These are phyloP conservation scores for Ceratocystiopsis minuta DNA, from an alignment of 2,329 filamentous ascomycete genomes.

Conservation along the genomic window DNA sequence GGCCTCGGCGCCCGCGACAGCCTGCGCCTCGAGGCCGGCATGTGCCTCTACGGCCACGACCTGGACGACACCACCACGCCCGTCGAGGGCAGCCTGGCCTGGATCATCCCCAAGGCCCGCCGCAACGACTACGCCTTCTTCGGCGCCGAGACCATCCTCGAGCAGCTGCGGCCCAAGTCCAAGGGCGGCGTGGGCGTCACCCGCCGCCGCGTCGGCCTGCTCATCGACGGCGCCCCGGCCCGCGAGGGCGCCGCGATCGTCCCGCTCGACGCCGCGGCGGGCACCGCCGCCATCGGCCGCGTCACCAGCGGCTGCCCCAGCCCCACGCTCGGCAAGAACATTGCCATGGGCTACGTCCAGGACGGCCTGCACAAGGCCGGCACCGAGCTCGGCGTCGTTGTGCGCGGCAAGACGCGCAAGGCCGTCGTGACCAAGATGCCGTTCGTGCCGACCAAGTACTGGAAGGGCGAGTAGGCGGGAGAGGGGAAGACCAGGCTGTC, in stretches of 20 bases:
- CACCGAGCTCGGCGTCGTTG: slow-evolving; percentile 60
- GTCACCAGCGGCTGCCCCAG: slow-evolving; percentile 85
- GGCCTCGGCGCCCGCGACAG: slow-evolving; percentile 85
- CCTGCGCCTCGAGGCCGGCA: slow-evolving; percentile 83
- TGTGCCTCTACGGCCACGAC: slow-evolving; percentile 99
- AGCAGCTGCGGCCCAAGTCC: slow-evolving; percentile 55
- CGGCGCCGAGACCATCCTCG: slow-evolving; percentile 59
- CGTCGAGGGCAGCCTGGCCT: slow-evolving; percentile 40
- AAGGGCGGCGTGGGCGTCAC: slow-evolving; percentile 54
- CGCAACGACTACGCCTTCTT: slow-evolving; percentile 54
- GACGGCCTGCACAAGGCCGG: slow-evolving; percentile 69
- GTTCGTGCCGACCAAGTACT: slow-evolving; percentile 68
- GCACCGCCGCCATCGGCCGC: slow-evolving; percentile 45
- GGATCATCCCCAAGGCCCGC: slow-evolving; percentile 73
- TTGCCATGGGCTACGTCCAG: slow-evolving; percentile 87
- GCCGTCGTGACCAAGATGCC: slow-evolving; percentile 76
- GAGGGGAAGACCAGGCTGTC: not conserved
- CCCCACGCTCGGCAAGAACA: slow-evolving; percentile 72
- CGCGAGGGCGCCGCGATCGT: slow-evolving; percentile 75
- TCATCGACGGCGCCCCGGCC: slow-evolving; percentile 73
- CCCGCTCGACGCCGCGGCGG: slow-evolving; percentile 16
- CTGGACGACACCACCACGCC: slow-evolving; percentile 58
- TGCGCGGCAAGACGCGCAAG: slow-evolving; percentile 58
- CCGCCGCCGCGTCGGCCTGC: slow-evolving; percentile 61
- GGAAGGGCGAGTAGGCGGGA: slow-evolving; percentile 22